Conservation (phyloP, 176 grass and related monocot genomes). For the Aegilops bicornis region DNA sequence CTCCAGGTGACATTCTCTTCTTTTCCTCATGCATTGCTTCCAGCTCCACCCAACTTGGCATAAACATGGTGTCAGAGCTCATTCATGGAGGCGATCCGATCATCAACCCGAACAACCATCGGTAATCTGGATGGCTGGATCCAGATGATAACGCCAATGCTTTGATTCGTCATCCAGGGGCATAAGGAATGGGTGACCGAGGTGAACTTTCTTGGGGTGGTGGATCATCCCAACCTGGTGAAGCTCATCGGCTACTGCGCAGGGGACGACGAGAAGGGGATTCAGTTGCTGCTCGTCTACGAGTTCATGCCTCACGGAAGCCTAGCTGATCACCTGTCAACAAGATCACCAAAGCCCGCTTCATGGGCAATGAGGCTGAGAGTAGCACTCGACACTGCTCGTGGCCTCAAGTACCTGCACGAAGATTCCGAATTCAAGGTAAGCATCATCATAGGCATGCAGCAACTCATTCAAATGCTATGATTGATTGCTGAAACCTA, state of each 20-base stretch:
- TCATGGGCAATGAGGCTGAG: slow-evolving; percentile 78
- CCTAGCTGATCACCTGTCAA: slow-evolving; percentile 58
- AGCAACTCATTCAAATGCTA: background rate
- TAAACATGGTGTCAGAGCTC: background rate
- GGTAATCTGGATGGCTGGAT: background rate
- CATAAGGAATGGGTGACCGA: slow-evolving; percentile 95
- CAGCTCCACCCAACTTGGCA: background rate
- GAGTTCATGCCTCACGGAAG: slow-evolving; percentile 90
- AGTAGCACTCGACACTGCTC: slow-evolving; percentile 69
- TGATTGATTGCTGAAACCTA: background rate
- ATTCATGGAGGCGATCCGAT: background rate
- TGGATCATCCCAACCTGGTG: slow-evolving; percentile 74
- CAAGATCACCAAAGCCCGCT: slow-evolving; percentile 40
- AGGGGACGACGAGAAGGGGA: slow-evolving; percentile 83
- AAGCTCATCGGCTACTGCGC: slow-evolving; percentile 88
- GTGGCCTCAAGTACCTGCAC: slow-evolving; percentile 74
- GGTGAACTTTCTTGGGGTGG: slow-evolving; percentile 84
- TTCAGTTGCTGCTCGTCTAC: slow-evolving; percentile 83
- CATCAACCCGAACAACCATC: background rate
- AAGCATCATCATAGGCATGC: background rate
- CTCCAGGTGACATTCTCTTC: slow-evolving; percentile 46
- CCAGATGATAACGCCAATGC: background rate
- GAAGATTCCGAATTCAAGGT: slow-evolving; percentile 86
- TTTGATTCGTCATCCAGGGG: slow-evolving; percentile 34
- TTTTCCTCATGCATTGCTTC: background rate